These are phyloP conservation scores for Seiridium unicorne DNA, from an alignment of 2,329 filamentous ascomycete species.

Conservation along the genomic window DNA sequence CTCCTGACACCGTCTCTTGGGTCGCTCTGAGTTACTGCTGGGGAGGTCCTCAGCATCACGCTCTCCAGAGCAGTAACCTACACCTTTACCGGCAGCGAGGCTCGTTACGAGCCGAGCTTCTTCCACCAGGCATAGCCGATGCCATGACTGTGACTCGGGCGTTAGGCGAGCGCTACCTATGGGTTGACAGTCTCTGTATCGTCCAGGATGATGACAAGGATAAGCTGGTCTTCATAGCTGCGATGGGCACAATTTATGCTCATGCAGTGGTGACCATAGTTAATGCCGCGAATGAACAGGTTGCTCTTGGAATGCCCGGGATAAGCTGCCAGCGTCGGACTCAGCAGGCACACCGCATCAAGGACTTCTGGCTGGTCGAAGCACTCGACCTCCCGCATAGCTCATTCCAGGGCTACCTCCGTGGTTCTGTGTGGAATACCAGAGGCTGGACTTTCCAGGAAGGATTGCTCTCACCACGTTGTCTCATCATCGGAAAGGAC, in stretches of 20 bases:
- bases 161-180: background rate
- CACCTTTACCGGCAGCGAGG: background rate
- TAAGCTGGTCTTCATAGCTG: background rate
- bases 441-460: background rate
- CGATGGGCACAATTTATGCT: background rate
- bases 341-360: background rate
- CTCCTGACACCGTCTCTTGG: background rate
- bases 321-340: background rate
- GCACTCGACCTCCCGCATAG: background rate
- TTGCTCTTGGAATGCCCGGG: background rate
- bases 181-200: conserved; percentile 4
- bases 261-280: background rate
- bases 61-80: background rate
- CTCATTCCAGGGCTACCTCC: background rate
- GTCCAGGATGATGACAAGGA: conserved; percentile 4
- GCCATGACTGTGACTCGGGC: background rate
- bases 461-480: background rate
- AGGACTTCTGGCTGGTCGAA: background rate
- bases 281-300: background rate
- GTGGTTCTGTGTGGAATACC: background rate
- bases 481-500: background rate
- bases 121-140: background rate
- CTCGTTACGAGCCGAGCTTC: conserved; percentile 14
- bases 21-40: conserved; percentile 3
- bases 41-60: background rate